Percentiles rank a stretch among this genome's conserved stretches.
Conservation (phyloP, 805 yeast genomes). For the Candida boleticola region DNA sequence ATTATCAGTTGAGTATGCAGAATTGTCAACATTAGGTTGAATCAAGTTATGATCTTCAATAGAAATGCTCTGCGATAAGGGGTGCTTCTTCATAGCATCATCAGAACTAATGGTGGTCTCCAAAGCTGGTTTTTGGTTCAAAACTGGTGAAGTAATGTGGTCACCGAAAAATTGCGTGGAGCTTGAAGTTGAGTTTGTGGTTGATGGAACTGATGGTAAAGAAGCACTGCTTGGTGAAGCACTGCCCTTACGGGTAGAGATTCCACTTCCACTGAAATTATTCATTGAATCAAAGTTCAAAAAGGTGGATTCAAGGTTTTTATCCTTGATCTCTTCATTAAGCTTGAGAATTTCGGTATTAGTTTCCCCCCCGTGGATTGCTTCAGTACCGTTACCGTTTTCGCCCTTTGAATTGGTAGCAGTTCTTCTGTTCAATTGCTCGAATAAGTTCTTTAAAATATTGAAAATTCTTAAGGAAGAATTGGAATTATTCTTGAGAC, state of each 20-base stretch:
- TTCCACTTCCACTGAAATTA: constrained; percentile 11
- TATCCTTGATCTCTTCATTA: constrained; percentile 12
- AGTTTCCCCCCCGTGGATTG: background rate
- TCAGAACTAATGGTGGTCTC: background rate
- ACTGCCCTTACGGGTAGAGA: background rate
- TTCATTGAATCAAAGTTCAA: constrained; percentile 30
- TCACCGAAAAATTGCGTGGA: background rate
- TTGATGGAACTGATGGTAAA: background rate
- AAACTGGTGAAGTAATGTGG: background rate
- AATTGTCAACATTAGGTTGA: background rate
- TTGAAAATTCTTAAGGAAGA: constrained; percentile 81
- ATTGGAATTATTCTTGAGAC: constrained; percentile 68
- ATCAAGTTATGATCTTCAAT: background rate
- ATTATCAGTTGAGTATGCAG: constrained; percentile 3
- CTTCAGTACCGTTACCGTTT: background rate
- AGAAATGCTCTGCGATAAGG: background rate
- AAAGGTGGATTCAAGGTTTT: constrained; percentile 21
- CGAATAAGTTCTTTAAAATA: constrained; percentile 75
- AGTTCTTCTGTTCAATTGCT: constrained; percentile 71
- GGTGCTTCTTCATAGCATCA: background rate
- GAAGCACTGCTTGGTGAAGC: too few species aligned
- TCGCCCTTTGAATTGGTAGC: constrained; percentile 40
- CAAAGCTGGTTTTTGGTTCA: constrained; percentile 1
- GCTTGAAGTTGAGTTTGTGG: background rate
- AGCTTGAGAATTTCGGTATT: constrained; percentile 7